Percentiles rank a stretch among this genome's conserved stretches.
Evolutionary conservation across 2,329 filamentous ascomycete species (phyloP).

Genomic region (Scleromitrula shiraiana): DNA sequence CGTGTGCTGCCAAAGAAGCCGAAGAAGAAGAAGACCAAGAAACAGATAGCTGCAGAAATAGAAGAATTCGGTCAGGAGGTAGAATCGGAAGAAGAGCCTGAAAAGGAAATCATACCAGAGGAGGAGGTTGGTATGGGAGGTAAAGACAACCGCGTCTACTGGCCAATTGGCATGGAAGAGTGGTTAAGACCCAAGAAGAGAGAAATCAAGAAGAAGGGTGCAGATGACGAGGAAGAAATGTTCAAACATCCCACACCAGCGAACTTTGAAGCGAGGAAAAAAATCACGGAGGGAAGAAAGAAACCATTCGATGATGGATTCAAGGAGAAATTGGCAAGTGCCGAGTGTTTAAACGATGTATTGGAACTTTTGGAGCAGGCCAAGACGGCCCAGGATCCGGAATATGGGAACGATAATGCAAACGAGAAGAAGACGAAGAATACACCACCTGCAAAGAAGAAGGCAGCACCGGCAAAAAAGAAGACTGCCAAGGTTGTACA

Average conservation of each 20-base stretch:
- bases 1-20: slow-evolving; percentile 42
- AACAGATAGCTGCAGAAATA: slow-evolving; percentile 32
- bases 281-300: slow-evolving; percentile 14
- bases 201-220: slow-evolving; percentile 44
- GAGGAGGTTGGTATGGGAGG: slow-evolving; percentile 84
- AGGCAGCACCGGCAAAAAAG: slow-evolving; percentile 25
- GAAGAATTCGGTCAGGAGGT: slow-evolving; percentile 27
- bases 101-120: slow-evolving; percentile 34
- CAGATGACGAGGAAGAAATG: slow-evolving; percentile 30
- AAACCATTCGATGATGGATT: slow-evolving; percentile 16
- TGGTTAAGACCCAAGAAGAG: slow-evolving; percentile 79
- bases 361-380: slow-evolving; percentile 22
- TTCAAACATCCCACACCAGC: slow-evolving; percentile 25
- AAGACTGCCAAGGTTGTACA: slow-evolving; percentile 1
- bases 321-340: slow-evolving; percentile 18
- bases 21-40: slow-evolving; percentile 34
- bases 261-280: slow-evolving; percentile 25
- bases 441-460: slow-evolving; percentile 17
- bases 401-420: slow-evolving; percentile 2
- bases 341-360: slow-evolving; percentile 19
- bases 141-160: slow-evolving; percentile 73
- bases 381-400: slow-evolving; percentile 10
- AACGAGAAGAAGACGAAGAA: slow-evolving; percentile 10
- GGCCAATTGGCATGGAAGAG: slow-evolving; percentile 83
- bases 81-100: slow-evolving; percentile 30